Conservation (phyloP, 805 yeast genomes). For the Phaffomyces opuntiae region DNA sequence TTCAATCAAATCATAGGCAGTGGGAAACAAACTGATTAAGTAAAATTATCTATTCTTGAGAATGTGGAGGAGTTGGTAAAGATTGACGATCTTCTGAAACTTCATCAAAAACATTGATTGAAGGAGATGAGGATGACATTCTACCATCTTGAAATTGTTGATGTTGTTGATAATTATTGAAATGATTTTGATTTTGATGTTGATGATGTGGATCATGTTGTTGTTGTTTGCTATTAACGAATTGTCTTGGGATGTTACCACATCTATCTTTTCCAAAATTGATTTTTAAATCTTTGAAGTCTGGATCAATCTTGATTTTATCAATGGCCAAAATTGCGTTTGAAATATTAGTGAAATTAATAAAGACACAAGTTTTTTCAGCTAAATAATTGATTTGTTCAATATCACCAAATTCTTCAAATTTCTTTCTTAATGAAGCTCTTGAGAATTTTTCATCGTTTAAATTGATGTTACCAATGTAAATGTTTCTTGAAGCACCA, state of each 20-base stretch:
- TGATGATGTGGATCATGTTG: conserved; percentile 1
- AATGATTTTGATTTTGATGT: background rate
- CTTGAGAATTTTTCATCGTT: conserved; percentile 36
- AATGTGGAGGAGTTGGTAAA: background rate
- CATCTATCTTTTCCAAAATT: conserved; percentile 94
- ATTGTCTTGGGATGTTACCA: conserved; percentile 86
- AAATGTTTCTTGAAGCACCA: conserved; percentile 92
- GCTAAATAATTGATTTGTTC: conserved; percentile 88
- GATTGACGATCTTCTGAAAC: conserved; percentile 1
- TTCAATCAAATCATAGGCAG: background rate
- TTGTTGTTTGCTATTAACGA: conserved; percentile 19
- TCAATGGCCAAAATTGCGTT: conserved; percentile 73
- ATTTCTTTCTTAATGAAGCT: conserved; percentile 60
- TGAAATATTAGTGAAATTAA: conserved; percentile 83
- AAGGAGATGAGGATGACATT: background rate
- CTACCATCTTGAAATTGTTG: background rate
- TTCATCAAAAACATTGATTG: background rate
- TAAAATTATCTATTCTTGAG: background rate
- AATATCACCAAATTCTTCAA: conserved; percentile 82
- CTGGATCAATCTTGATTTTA: conserved; percentile 75
- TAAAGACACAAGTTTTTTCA: conserved; percentile 80
- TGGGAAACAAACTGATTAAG: too few species aligned
- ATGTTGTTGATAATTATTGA: background rate
- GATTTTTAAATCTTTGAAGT: conserved; percentile 66
- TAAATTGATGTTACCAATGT: conserved; percentile 65